These are phyloP conservation scores for Echium plantagineum DNA, from an alignment of 257 asterid species.

Conservation along the genomic window DNA sequence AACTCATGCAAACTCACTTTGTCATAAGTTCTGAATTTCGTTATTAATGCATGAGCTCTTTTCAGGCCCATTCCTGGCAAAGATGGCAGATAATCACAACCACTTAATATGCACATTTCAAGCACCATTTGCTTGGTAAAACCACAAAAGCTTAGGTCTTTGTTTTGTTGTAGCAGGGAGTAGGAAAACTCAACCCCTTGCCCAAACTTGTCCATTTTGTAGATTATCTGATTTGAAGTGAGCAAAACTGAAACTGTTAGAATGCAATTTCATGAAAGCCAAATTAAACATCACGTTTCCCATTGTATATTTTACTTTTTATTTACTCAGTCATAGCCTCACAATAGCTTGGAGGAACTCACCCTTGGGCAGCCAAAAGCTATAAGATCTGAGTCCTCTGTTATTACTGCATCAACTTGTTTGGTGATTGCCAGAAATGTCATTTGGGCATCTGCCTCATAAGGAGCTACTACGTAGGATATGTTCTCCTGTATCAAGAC, in stretches of 20 bases:
- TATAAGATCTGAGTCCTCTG: conserved; percentile 92
- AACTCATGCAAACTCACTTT: conserved; percentile 34
- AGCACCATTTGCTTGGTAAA: conserved; percentile 82
- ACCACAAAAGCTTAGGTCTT: conserved; percentile 58
- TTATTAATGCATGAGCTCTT: conserved; percentile 72
- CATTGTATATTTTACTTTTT: too few species aligned
- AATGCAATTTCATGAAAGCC: not conserved
- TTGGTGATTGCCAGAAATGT: conserved; percentile 71
- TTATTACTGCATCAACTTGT: conserved; percentile 85
- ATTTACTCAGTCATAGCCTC: not conserved
- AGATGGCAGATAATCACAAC: conserved; percentile 90
- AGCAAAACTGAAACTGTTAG: conserved; percentile 1
- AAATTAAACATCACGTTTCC: not conserved
- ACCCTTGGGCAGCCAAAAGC: conserved; percentile 97
- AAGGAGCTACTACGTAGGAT: conserved; percentile 81
- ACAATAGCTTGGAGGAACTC: conserved; percentile 18
- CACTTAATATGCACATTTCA: conserved; percentile 96
- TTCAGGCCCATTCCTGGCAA: conserved; percentile 96
- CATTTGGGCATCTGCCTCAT: conserved; percentile 99
- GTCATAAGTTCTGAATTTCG: conserved; percentile 58
- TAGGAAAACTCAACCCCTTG: conserved; percentile 81
- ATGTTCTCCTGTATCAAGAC: conserved; percentile 62
- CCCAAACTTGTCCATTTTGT: conserved; percentile 98
- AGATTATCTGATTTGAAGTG: conserved; percentile 52
- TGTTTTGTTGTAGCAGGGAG: conserved; percentile 52